Evolutionary conservation across 2,329 filamentous ascomycete genomes (phyloP).

Genomic region (Colletotrichum costaricense): DNA sequence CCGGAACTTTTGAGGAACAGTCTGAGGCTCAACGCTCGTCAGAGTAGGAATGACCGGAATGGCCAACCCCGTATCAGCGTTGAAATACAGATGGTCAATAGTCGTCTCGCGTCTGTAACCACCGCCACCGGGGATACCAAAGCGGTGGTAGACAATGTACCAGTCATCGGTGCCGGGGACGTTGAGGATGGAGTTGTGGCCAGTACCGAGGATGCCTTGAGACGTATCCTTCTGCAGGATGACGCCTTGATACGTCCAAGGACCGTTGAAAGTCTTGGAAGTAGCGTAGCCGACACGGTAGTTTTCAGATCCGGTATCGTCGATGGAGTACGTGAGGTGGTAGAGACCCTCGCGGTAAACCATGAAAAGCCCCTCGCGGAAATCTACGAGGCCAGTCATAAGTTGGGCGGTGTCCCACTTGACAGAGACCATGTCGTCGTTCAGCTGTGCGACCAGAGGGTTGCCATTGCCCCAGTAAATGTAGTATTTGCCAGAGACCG

Average conservation of each 20-base stretch:
- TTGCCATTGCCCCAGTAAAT: slow-evolving; percentile 69
- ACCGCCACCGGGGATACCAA: slow-evolving; percentile 56
- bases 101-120: slow-evolving; percentile 56
- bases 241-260: slow-evolving; percentile 57
- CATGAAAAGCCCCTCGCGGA: slow-evolving; percentile 57
- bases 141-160: slow-evolving; percentile 62
- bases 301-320: slow-evolving; percentile 57
- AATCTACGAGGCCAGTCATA: slow-evolving; percentile 52
- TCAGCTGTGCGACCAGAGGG: slow-evolving; percentile 53
- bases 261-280: slow-evolving; percentile 48
- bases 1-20: slow-evolving; percentile 19
- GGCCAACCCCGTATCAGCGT: slow-evolving; percentile 50
- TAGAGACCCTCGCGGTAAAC: slow-evolving; percentile 57
- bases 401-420: slow-evolving; percentile 47
- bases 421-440: slow-evolving; percentile 58
- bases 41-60: slow-evolving; percentile 50
- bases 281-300: slow-evolving; percentile 62
- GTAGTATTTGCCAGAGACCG: slow-evolving; percentile 66
- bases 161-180: slow-evolving; percentile 59
- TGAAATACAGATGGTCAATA: slow-evolving; percentile 54
- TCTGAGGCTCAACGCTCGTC: slow-evolving; percentile 42
- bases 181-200: slow-evolving; percentile 58
- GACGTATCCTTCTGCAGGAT: slow-evolving; percentile 54
- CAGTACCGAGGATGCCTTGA: slow-evolving; percentile 57
- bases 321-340: slow-evolving; percentile 60